phyloP scores from a whole-genome alignment of 768 basidiomycete genomes.

The Auricularia sp. region DNA sequence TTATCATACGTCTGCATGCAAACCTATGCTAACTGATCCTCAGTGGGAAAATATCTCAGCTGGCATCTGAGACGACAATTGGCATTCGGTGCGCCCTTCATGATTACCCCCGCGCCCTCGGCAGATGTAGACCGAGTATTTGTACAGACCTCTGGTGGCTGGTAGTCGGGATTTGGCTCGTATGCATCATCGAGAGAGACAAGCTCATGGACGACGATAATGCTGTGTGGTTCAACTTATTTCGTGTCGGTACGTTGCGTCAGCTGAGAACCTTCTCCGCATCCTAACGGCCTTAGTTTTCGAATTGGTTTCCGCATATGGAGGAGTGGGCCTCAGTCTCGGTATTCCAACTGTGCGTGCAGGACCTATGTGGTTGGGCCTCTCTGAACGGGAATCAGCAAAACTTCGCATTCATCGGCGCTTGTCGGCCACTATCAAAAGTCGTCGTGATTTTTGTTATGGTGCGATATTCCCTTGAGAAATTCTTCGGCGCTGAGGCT shows the following conservation, averaged over 20 bases:
- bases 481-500: too few relatives aligned
- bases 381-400: conserved; percentile 35
- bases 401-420: conserved; percentile 73
- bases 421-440: conserved; percentile 73
- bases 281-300: conserved; percentile 36
- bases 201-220: conserved; percentile 45
- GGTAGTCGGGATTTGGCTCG: conserved; percentile 67
- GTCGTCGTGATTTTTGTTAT: conserved; percentile 80
- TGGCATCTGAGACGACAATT: conserved; percentile 82
- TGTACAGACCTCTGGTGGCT: conserved; percentile 92
- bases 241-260: conserved; percentile 50
- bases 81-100: conserved; percentile 61
- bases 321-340: conserved; percentile 79
- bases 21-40: conserved; percentile 8
- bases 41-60: conserved; percentile 71
- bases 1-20: conserved; percentile 6
- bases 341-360: conserved; percentile 64
- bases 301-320: conserved; percentile 84
- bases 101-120: too few relatives aligned
- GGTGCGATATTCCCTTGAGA: conserved; percentile 19
- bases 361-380: neutral
- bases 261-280: neutral
- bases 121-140: too few relatives aligned
- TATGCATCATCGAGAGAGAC: conserved; percentile 85
- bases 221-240: conserved; percentile 68